A percentile compares a stretch with the other conserved stretches of the same genome.
Evolutionary conservation across 2,329 filamentous ascomycete genomes (phyloP).

Genomic region (Neoarthrinium moseri): DNA sequence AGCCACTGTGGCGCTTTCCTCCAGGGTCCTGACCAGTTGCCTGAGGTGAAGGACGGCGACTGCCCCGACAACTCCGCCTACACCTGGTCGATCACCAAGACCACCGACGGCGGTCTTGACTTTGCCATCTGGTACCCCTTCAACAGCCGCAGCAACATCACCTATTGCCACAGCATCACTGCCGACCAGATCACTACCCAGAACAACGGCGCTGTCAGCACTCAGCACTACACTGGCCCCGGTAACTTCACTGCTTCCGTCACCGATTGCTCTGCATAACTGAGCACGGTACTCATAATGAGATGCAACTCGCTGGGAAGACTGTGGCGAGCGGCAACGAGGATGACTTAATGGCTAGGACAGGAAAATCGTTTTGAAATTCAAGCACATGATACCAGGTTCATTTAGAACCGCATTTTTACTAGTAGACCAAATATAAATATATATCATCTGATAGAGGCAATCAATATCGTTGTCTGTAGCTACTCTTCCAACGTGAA

Average conservation of each 20-base stretch:
- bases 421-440: no score
- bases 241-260: conserved; percentile 11
- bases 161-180: conserved; percentile 14
- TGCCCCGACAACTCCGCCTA: conserved; percentile 12
- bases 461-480: no score
- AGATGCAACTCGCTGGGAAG: no score
- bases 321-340: no score
- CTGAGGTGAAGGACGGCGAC: conserved; percentile 4
- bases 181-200: conserved; percentile 10
- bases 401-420: no score
- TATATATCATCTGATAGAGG: no score
- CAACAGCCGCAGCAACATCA: conserved; percentile 15
- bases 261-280: conserved; percentile 10
- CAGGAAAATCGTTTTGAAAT: no score
- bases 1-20: conserved; percentile 10
- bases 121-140: conserved; percentile 15
- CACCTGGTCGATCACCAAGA: conserved; percentile 13
- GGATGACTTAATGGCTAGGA: no score
- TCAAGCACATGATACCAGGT: no score
- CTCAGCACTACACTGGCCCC: conserved; percentile 12
- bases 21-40: conserved; percentile 7
- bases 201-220: conserved; percentile 10
- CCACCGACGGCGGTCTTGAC: conserved; percentile 7
- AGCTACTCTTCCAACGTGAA: no score
- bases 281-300: no score